Conservation (phyloP, 2,329 filamentous ascomycete species). For the Podosphaera fusca region DNA sequence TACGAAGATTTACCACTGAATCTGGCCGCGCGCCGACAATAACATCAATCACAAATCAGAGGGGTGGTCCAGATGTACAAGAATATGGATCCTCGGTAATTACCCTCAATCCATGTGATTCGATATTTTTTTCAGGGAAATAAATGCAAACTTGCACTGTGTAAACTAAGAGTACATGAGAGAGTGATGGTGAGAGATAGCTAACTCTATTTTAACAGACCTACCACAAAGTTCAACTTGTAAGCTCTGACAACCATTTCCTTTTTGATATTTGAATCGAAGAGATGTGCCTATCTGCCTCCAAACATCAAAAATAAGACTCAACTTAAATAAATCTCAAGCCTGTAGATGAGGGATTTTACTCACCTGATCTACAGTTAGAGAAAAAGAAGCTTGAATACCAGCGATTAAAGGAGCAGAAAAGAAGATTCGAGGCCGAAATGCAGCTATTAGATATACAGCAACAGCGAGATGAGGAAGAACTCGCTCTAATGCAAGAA, state of each 20-base stretch:
- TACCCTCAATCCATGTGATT: slow-evolving; percentile 4
- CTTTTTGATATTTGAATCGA: too few species aligned
- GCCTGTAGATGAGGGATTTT: background rate
- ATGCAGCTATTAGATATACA: slow-evolving; percentile 77
- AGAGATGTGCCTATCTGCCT: background rate
- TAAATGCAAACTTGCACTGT: too few species aligned
- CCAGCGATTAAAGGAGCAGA: slow-evolving; percentile 74
- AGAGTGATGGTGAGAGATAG: background rate
- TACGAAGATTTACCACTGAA: slow-evolving; percentile 86
- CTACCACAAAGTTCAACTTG: slow-evolving; percentile 53
- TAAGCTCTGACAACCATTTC: slow-evolving; percentile 22
- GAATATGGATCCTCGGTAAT: slow-evolving; percentile 17
- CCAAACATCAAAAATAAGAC: background rate
- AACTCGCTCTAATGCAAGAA: slow-evolving; percentile 66
- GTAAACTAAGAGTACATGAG: too few species aligned
- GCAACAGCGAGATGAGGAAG: slow-evolving; percentile 59
- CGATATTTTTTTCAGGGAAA: slow-evolving; percentile 3
- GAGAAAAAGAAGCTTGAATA: slow-evolving; percentile 88
- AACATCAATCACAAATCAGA: slow-evolving; percentile 19
- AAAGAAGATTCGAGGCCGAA: slow-evolving; percentile 72
- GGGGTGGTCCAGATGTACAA: slow-evolving; percentile 10
- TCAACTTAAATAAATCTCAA: background rate
- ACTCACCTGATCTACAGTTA: slow-evolving; percentile 35
- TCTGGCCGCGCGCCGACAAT: slow-evolving; percentile 60
- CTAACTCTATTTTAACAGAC: slow-evolving; percentile 21